Conservation (phyloP, 768 basidiomycete genomes). For the Rhodotorula taiwanensis region DNA sequence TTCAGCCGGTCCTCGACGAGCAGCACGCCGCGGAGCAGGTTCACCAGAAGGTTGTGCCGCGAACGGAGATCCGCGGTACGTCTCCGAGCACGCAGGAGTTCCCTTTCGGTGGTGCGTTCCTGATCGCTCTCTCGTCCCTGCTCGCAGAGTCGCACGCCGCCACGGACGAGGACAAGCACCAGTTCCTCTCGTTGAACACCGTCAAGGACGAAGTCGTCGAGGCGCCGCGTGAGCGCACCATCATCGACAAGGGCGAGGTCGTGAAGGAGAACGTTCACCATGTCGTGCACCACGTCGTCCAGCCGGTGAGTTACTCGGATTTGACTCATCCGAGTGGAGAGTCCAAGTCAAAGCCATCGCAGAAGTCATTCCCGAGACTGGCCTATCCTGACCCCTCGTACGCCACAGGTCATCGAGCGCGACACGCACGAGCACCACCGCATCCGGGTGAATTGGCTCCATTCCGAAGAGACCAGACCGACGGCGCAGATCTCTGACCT, state of each 20-base stretch:
- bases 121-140: neutral
- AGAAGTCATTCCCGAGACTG: neutral
- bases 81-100: no score
- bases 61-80: constrained; percentile 17
- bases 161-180: constrained; percentile 31
- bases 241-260: constrained; percentile 32
- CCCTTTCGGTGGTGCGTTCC: no score
- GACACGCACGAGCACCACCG: constrained; percentile 46
- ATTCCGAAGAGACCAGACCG: no score
- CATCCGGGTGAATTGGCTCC: constrained; percentile 38
- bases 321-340: neutral
- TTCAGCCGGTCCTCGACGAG: constrained; percentile 30
- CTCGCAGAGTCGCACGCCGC: constrained; percentile 27
- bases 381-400: neutral
- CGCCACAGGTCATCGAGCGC: constrained; percentile 45
- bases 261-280: constrained; percentile 20
- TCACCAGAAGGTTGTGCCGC: constrained; percentile 15
- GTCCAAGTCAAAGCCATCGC: no score
- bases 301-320: constrained; percentile 34
- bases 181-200: constrained; percentile 24
- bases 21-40: constrained; percentile 20
- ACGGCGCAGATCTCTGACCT: no score
- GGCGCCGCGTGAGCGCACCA: constrained; percentile 11
- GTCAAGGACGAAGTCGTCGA: constrained; percentile 10
- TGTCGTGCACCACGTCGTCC: constrained; percentile 41